phyloP scores from a whole-genome alignment of 78 protist genomes.

The Corallochytrium limacisporum region DNA sequence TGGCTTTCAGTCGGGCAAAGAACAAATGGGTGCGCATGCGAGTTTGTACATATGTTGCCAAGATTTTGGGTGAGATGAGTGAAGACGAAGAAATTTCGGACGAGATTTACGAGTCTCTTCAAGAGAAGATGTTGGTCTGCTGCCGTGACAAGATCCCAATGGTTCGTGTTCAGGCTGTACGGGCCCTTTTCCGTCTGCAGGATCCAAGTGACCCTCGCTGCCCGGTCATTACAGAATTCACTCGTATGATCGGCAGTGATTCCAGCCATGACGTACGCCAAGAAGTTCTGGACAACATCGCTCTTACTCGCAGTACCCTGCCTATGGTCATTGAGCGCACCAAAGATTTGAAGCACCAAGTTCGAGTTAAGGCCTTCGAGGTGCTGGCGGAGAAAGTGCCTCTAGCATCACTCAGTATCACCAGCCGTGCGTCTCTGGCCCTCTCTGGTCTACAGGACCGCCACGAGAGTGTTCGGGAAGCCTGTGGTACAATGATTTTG shows the following conservation, averaged over 20 bases:
- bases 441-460: no score
- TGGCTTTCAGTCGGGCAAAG: neutral
- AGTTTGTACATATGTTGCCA: neutral
- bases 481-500: no score
- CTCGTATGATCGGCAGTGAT: neutral
- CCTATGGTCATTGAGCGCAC: neutral
- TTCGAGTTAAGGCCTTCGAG: neutral
- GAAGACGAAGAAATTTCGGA: constrained; percentile 19
- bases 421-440: no score
- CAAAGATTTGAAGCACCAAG: neutral
- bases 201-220: neutral
- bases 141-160: constrained; percentile 5
- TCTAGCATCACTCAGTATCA: no score
- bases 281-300: neutral
- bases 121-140: constrained; percentile 5
- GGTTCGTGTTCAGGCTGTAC: constrained; percentile 10
- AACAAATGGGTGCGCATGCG: constrained; percentile 32
- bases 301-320: neutral
- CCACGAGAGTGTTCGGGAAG: no score
- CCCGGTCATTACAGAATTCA: neutral
- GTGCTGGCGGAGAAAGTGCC: neutral
- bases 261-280: constrained; percentile 3
- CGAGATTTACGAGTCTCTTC: neutral
- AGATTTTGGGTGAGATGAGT: neutral
- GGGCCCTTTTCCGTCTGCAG: constrained; percentile 16